phyloP scores from a whole-genome alignment of 352 stramenopile species.

The Phytophthora citrophthora region DNA sequence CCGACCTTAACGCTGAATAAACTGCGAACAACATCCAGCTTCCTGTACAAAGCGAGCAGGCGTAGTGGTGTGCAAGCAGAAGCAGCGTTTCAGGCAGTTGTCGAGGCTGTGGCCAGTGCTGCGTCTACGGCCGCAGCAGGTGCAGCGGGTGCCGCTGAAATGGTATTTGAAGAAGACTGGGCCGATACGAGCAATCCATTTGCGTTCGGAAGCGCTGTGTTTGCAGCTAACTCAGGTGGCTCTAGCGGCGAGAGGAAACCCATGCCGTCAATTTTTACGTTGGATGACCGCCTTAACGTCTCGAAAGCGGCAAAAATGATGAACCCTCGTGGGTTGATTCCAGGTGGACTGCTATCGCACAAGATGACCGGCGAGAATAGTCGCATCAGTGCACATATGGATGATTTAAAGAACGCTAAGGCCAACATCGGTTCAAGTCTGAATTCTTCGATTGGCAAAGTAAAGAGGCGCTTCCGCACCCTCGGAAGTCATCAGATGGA shows the following conservation, averaged over 20 bases:
- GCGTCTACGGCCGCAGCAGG: constrained; percentile 44
- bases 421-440: constrained; percentile 77
- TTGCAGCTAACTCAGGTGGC: constrained; percentile 25
- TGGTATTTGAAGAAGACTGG: constrained; percentile 70
- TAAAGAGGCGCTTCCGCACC: constrained; percentile 76
- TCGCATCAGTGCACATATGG: constrained; percentile 47
- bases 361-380: constrained; percentile 33
- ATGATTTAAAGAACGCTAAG: constrained; percentile 80
- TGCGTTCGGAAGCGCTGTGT: constrained; percentile 38
- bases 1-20: constrained; percentile 57
- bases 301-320: constrained; percentile 60
- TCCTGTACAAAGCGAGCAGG: constrained; percentile 75
- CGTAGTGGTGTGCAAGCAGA: constrained; percentile 73
- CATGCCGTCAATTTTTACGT: constrained; percentile 58
- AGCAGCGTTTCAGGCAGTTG: constrained; percentile 72
- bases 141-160: constrained; percentile 36
- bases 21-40: constrained; percentile 62
- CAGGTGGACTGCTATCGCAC: constrained; percentile 44
- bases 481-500: constrained; percentile 62
- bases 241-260: constrained; percentile 42
- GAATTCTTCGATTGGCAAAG: constrained; percentile 73
- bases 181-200: constrained; percentile 42
- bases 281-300: constrained; percentile 70
- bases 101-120: constrained; percentile 63
- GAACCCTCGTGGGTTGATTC: constrained; percentile 49